Conservation (phyloP, 768 basidiomycete species). For the Paxillus involutus region DNA sequence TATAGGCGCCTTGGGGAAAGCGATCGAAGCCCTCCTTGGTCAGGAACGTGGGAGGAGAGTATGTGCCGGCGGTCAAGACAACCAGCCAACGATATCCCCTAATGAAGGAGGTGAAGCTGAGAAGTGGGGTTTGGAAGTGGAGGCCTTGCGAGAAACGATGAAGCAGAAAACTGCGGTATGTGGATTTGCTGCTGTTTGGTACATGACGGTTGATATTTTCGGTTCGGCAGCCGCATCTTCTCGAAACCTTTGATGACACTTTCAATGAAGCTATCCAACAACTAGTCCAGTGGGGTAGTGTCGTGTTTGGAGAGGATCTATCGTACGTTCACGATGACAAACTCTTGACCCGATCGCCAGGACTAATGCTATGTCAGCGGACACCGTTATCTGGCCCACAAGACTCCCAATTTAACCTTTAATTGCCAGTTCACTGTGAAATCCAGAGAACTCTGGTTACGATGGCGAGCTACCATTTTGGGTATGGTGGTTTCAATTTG, state of each 20-base stretch:
- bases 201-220: constrained; percentile 17
- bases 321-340: constrained; percentile 48
- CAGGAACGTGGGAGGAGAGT: constrained; percentile 63
- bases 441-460: constrained; percentile 61
- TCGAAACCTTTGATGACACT: constrained; percentile 64
- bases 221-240: constrained; percentile 49
- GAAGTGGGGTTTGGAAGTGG: constrained; percentile 72
- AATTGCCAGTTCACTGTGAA: constrained; percentile 67
- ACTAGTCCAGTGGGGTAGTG: constrained; percentile 69
- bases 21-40: constrained; percentile 62
- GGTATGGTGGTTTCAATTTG: constrained; percentile 41
- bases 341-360: constrained; percentile 21
- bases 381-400: constrained; percentile 73
- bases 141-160: constrained; percentile 54
- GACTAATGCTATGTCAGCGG: constrained; percentile 46
- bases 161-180: constrained; percentile 57
- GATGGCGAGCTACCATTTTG: constrained; percentile 64
- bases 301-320: constrained; percentile 63
- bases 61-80: constrained; percentile 52
- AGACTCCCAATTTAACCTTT: constrained; percentile 64
- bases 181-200: constrained; percentile 11
- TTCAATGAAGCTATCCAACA: constrained; percentile 81
- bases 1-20: constrained; percentile 74
- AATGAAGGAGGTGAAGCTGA: constrained; percentile 68
- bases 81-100: constrained; percentile 31